Percentiles rank a stretch among this genome's conserved stretches.
Evolutionary conservation across 176 grass and related monocot genomes (phyloP).

Genomic region (Thinopyrum elongatum): DNA sequence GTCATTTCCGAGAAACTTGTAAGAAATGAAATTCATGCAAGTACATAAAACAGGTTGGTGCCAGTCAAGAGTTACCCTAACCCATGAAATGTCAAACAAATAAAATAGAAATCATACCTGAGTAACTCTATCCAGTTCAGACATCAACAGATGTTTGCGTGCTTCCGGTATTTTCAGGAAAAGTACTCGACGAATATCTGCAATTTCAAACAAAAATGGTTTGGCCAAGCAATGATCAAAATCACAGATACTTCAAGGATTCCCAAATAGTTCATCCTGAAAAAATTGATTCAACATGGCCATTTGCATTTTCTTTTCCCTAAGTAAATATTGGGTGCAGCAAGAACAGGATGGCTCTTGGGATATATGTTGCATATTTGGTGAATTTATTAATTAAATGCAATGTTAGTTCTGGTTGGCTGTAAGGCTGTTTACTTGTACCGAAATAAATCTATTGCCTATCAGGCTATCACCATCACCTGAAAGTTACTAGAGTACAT

Average conservation of each 20-base stretch:
- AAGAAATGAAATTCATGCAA: constrained; percentile 34
- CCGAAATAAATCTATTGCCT: neutral
- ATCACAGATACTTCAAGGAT: neutral
- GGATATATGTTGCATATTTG: neutral
- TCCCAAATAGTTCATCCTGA: neutral
- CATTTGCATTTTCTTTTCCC: neutral
- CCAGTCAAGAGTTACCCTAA: neutral
- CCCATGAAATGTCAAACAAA: neutral
- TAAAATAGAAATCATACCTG: constrained; percentile 56
- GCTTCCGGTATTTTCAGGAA: constrained; percentile 92
- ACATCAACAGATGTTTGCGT: constrained; percentile 70
- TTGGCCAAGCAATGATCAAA: constrained; percentile 4
- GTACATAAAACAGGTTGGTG: neutral
- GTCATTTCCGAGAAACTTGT: constrained; percentile 38
- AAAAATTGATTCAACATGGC: constrained; percentile 6
- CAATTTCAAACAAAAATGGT: constrained; percentile 33
- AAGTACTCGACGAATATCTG: constrained; percentile 87
- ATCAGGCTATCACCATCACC: neutral
- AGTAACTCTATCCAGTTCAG: constrained; percentile 91
- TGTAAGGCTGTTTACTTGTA: neutral
- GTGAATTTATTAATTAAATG: neutral
- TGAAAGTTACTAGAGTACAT: neutral
- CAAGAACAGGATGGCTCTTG: constrained; percentile 14
- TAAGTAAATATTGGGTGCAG: neutral
- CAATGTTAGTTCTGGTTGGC: neutral